A percentile compares a stretch with the other conserved stretches of the same genome.
Conservation (phyloP, 129 eudicot species). For the Tanacetum coccineum region DNA sequence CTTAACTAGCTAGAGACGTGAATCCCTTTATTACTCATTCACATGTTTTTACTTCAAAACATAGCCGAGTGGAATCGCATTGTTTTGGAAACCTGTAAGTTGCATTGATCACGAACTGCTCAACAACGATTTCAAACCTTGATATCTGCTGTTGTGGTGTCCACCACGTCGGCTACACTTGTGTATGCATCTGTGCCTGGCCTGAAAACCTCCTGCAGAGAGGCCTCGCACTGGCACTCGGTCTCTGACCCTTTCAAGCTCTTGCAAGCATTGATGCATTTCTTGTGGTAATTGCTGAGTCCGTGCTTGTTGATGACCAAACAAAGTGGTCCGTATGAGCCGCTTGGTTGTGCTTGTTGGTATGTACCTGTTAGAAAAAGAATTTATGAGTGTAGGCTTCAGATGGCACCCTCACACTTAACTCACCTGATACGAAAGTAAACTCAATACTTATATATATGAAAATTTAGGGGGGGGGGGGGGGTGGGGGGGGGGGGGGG, state of each 20-base stretch:
- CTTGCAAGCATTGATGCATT: slow-evolving; percentile 10
- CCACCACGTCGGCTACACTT: not conserved
- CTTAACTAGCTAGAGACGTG: not conserved
- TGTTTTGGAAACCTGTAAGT: not conserved
- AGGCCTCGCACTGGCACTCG: not conserved
- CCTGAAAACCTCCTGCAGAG: slow-evolving; percentile 6
- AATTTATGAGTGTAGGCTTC: too few relatives aligned
- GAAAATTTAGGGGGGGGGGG: too few relatives aligned
- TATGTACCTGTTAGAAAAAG: not conserved
- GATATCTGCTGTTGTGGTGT: not conserved
- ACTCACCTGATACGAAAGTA: too few relatives aligned
- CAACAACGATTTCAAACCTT: not conserved
- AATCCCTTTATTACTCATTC: not conserved
- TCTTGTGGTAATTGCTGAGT: not conserved
- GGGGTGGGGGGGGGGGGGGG: too few relatives aligned
- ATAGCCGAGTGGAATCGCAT: not conserved
- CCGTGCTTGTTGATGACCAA: not conserved
- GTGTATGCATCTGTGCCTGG: not conserved
- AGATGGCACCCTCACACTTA: too few relatives aligned
- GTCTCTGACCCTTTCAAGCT: not conserved
- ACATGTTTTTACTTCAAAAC: not conserved
- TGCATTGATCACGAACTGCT: not conserved
- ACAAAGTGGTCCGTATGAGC: not conserved
- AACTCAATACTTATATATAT: too few relatives aligned
- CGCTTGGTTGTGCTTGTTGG: not conserved